phyloP scores from a whole-genome alignment of 2,329 filamentous ascomycete species.

The Huntiella omanensis region DNA sequence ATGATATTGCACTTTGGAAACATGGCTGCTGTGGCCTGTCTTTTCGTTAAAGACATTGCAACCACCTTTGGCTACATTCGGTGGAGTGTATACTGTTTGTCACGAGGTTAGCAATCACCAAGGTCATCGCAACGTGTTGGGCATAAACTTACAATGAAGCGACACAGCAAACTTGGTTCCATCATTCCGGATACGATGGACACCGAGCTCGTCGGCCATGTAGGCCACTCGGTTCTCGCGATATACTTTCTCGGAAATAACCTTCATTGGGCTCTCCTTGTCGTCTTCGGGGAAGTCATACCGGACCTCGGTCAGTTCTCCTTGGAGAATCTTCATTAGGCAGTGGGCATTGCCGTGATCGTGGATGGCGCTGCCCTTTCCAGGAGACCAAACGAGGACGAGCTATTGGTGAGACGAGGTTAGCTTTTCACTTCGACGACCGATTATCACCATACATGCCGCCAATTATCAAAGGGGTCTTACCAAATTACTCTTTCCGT shows the following conservation, averaged over 20 bases:
- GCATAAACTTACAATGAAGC: conserved; percentile 42
- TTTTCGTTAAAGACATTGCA: conserved; percentile 64
- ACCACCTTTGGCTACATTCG: conserved; percentile 67
- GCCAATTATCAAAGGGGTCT: conserved; percentile 15
- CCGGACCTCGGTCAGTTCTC: conserved; percentile 60
- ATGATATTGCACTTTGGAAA: conserved; percentile 53
- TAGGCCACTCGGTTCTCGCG: conserved; percentile 61
- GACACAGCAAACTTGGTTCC: conserved; percentile 64
- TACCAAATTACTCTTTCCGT: conserved; percentile 59
- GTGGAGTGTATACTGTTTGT: conserved; percentile 56
- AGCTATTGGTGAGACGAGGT: conserved; percentile 31
- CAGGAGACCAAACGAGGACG: conserved; percentile 75
- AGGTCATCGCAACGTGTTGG: neutral
- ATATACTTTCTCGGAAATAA: conserved; percentile 51
- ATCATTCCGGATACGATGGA: conserved; percentile 67
- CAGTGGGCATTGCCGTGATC: conserved; percentile 82
- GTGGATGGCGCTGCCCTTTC: conserved; percentile 68
- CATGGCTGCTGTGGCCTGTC: conserved; percentile 55
- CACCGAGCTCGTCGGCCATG: conserved; percentile 76
- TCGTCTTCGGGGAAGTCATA: conserved; percentile 49
- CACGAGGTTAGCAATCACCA: conserved; percentile 6
- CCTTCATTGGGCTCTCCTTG: conserved; percentile 35
- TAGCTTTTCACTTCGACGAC: neutral
- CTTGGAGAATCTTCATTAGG: conserved; percentile 75
- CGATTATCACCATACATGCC: neutral